A percentile compares a stretch with the other conserved stretches of the same genome.
These are phyloP conservation scores for Bimuria novae-zelandiae DNA, from an alignment of 2,329 filamentous ascomycete genomes.

Conservation along the genomic window DNA sequence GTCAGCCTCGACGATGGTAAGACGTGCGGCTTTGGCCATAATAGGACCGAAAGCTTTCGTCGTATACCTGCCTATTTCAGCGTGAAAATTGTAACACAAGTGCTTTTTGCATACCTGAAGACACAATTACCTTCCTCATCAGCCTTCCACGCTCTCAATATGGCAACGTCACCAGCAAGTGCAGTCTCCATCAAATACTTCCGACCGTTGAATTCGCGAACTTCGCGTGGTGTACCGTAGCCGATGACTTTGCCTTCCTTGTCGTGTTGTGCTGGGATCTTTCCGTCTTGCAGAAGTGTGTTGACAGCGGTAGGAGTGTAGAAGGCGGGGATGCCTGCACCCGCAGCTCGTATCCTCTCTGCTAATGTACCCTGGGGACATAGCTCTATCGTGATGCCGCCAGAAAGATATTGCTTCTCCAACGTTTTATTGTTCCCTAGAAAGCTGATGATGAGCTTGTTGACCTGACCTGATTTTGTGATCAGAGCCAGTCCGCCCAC, in stretches of 20 bases:
- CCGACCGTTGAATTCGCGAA: conserved; percentile 72
- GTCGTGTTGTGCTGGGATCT: conserved; percentile 67
- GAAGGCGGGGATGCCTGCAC: conserved; percentile 79
- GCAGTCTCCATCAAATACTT: conserved; percentile 79
- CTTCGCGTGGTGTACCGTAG: conserved; percentile 68
- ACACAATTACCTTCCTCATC: conserved; percentile 76
- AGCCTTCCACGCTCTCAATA: conserved; percentile 60
- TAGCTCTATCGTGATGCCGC: conserved; percentile 74
- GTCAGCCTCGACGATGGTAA: conserved; percentile 94
- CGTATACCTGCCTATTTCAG: conserved; percentile 33
- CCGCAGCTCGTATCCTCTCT: conserved; percentile 72
- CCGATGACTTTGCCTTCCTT: conserved; percentile 64
- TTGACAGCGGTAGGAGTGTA: conserved; percentile 74
- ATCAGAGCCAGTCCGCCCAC: conserved; percentile 69
- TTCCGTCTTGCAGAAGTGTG: conserved; percentile 68
- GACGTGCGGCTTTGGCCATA: conserved; percentile 88
- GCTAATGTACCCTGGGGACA: conserved; percentile 77
- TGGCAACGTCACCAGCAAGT: conserved; percentile 74
- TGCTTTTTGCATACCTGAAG: conserved; percentile 58
- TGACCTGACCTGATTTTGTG: conserved; percentile 70
- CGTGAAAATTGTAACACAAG: not conserved
- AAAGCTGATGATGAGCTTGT: conserved; percentile 75
- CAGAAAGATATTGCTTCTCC: conserved; percentile 73
- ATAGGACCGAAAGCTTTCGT: conserved; percentile 45
- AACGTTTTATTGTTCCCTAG: conserved; percentile 77